Evolutionary conservation across 2,329 filamentous ascomycete genomes (phyloP).

Genomic region (Gaeumannomyces sp.): DNA sequence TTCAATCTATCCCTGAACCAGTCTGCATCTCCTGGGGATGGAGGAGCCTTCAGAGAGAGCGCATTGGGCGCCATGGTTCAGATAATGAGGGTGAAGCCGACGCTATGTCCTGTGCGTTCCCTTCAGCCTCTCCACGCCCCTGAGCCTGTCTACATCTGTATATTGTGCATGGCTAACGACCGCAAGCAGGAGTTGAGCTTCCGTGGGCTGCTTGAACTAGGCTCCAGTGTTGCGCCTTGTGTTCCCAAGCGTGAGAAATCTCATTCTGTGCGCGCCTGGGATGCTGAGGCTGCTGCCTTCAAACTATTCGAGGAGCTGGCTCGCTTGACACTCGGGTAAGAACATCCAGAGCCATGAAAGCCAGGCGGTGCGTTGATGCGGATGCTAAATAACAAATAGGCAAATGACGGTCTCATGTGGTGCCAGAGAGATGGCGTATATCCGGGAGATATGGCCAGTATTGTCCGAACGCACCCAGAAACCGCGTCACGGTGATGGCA

Average conservation of each 20-base stretch:
- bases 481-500: neutral
- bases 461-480: neutral
- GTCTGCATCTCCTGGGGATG: neutral
- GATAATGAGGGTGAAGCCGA: constrained; percentile 40
- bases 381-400: constrained; percentile 19
- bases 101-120: constrained; percentile 37
- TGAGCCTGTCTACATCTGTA: neutral
- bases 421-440: constrained; percentile 1
- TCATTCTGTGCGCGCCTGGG: neutral
- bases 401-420: constrained; percentile 29
- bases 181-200: constrained; percentile 31
- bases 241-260: neutral
- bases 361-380: too few relatives aligned
- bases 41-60: constrained; percentile 23
- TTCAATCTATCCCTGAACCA: neutral
- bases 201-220: constrained; percentile 1
- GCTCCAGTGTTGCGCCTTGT: neutral
- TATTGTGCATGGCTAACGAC: neutral
- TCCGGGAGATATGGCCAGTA: constrained; percentile 6
- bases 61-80: constrained; percentile 41
- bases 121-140: too few relatives aligned
- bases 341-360: neutral
- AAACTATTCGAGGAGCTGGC: constrained; percentile 16
- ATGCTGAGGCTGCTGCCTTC: neutral
- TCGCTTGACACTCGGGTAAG: constrained; percentile 17